These are phyloP conservation scores for Brassica juncea DNA, from an alignment of 345 rosid species.

Conservation along the genomic window DNA sequence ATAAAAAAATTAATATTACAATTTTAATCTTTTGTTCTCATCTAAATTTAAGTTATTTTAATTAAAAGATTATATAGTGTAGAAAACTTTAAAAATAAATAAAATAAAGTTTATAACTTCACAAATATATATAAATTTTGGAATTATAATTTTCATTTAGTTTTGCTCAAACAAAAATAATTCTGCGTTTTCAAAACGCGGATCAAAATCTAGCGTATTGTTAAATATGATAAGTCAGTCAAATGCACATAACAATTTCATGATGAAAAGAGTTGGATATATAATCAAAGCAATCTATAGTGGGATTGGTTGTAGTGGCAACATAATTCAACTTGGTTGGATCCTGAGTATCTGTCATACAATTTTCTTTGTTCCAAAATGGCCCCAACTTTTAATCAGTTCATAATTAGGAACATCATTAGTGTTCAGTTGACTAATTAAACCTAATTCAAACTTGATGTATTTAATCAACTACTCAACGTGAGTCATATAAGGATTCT, in stretches of 20 bases:
- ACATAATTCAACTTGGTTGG: constrained; percentile 35
- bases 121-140: too few relatives aligned
- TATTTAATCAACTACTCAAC: constrained; percentile 30
- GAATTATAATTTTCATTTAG: too few relatives aligned
- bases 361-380: constrained; percentile 21
- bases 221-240: background rate
- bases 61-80: too few relatives aligned
- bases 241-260: background rate
- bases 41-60: too few relatives aligned
- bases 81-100: too few relatives aligned
- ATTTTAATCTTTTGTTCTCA: too few relatives aligned
- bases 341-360: constrained; percentile 28
- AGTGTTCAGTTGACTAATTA: constrained; percentile 31
- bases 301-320: constrained; percentile 35
- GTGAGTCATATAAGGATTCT: constrained; percentile 23
- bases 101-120: too few relatives aligned
- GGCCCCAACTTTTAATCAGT: constrained; percentile 26
- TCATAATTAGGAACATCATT: constrained; percentile 35
- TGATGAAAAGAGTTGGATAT: constrained; percentile 8
- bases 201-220: too few relatives aligned
- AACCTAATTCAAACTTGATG: constrained; percentile 26
- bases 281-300: constrained; percentile 21
- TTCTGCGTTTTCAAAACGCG: too few relatives aligned
- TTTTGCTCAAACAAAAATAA: too few relatives aligned
- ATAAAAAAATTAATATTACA: too few relatives aligned